phyloP scores from a whole-genome alignment of 768 basidiomycete species.

The Gloeopeniophorella convolvens region DNA sequence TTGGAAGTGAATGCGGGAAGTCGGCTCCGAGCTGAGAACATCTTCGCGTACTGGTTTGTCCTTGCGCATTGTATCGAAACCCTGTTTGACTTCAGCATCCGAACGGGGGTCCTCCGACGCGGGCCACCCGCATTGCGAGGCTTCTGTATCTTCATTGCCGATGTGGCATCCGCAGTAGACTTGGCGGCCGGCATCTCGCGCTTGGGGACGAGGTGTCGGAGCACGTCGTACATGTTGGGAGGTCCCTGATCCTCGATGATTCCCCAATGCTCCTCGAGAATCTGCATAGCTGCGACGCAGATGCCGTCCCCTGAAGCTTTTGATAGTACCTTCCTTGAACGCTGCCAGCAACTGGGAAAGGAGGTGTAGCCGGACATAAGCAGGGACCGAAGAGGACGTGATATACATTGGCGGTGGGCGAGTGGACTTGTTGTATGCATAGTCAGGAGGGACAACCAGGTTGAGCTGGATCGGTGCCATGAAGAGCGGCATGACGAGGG shows the following conservation, averaged over 20 bases:
- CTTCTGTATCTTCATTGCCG: background rate
- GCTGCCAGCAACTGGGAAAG: conserved; percentile 55
- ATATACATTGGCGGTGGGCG: conserved; percentile 68
- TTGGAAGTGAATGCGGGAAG: conserved; percentile 74
- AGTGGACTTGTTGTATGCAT: conserved; percentile 40
- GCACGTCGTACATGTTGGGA: conserved; percentile 64
- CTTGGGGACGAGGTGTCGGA: conserved; percentile 50
- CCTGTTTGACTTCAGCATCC: conserved; percentile 42
- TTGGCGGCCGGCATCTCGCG: background rate
- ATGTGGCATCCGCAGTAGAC: background rate
- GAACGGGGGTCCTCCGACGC: conserved; percentile 29
- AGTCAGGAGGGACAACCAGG: conserved; percentile 47
- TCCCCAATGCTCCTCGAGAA: conserved; percentile 68
- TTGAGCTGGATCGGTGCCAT: conserved; percentile 61
- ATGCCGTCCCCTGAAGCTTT: conserved; percentile 68
- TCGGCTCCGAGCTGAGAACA: conserved; percentile 48
- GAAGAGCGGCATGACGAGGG: conserved; percentile 50
- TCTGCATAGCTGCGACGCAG: conserved; percentile 60
- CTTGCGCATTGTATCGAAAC: conserved; percentile 43
- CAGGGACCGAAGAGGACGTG: conserved; percentile 57
- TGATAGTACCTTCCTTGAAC: conserved; percentile 46
- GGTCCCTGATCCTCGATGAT: conserved; percentile 61
- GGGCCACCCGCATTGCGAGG: too few relatives aligned
- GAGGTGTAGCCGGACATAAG: conserved; percentile 83
- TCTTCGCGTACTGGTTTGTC: conserved; percentile 45